A percentile compares a stretch with the other conserved stretches of the same genome.
These are phyloP conservation scores for Saxispiralis lemnorum DNA, from an alignment of 495 filamentous ascomycete genomes.

Conservation along the genomic window DNA sequence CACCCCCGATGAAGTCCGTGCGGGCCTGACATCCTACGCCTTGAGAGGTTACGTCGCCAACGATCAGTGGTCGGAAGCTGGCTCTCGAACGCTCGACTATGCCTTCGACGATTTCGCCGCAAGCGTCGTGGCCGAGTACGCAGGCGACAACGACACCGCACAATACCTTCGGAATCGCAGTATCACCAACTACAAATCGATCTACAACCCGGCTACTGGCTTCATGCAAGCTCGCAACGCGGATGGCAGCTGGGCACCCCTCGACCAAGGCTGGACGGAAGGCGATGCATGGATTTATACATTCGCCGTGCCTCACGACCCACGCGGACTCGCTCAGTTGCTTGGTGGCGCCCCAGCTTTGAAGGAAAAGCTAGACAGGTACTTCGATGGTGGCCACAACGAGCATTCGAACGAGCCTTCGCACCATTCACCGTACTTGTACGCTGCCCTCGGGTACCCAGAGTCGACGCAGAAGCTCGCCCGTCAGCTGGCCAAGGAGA, in stretches of 20 bases:
- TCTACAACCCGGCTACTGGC: conserved; percentile 10
- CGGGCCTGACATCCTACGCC: conserved; percentile 11
- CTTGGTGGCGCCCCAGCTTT: conserved; percentile 9
- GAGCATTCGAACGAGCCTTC: conserved; percentile 15
- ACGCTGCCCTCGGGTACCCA: conserved; percentile 11
- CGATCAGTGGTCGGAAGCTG: conserved; percentile 14
- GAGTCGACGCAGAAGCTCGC: conserved; percentile 13
- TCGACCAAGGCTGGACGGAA: conserved; percentile 15
- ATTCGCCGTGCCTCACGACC: conserved; percentile 14
- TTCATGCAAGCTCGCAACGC: conserved; percentile 15
- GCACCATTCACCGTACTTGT: conserved; percentile 13
- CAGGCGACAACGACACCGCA: conserved; percentile 6
- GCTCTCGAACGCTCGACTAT: conserved; percentile 13
- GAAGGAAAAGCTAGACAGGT: conserved; percentile 11
- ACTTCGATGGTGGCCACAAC: conserved; percentile 13
- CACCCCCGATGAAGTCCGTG: conserved; percentile 13
- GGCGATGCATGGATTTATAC: conserved; percentile 16
- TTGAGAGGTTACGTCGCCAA: conserved; percentile 12
- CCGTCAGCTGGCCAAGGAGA: conserved; percentile 3
- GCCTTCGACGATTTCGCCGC: conserved; percentile 15
- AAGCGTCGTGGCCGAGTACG: conserved; percentile 8
- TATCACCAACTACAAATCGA: conserved; percentile 8
- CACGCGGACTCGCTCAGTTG: conserved; percentile 6
- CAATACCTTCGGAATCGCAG: conserved; percentile 1
- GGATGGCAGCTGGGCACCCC: conserved; percentile 14